A percentile compares a stretch with the other conserved stretches of the same genome.
Conservation (phyloP, 768 basidiomycete genomes). For the Hypholoma sublateritium region DNA sequence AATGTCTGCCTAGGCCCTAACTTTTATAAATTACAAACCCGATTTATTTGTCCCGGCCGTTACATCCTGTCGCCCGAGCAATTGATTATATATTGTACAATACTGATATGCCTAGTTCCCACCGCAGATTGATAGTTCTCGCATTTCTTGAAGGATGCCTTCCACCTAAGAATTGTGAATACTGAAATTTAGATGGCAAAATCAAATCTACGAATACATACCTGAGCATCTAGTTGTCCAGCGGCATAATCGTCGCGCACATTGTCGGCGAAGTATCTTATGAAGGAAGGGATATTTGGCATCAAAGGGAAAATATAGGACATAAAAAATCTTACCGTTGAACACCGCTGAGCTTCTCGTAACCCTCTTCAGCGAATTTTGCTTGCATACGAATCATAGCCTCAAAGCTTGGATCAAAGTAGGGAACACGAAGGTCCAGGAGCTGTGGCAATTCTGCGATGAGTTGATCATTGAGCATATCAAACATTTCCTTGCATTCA, state of each 20-base stretch:
- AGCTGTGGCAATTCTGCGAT: constrained; percentile 89
- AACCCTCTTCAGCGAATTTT: constrained; percentile 97
- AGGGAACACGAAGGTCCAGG: constrained; percentile 93
- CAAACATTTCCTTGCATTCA: constrained; percentile 92
- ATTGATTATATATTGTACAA: neutral
- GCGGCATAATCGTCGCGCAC: constrained; percentile 97
- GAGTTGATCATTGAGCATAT: constrained; percentile 89
- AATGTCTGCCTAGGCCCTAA: no score
- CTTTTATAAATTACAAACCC: no score
- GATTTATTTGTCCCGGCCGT: no score
- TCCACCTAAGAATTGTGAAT: constrained; percentile 63
- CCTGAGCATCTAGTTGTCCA: constrained; percentile 94
- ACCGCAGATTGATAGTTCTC: constrained; percentile 92
- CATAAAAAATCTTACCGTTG: constrained; percentile 58
- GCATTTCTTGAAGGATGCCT: constrained; percentile 95
- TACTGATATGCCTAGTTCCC: constrained; percentile 37
- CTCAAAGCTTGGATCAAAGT: constrained; percentile 98
- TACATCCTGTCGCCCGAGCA: no score
- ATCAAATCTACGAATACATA: constrained; percentile 26
- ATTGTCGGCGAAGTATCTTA: constrained; percentile 83
- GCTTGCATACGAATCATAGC: constrained; percentile 98
- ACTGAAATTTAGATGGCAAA: neutral
- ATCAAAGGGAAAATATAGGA: neutral
- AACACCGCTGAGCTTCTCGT: constrained; percentile 93
- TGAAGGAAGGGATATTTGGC: neutral